Percentiles rank a stretch among this genome's conserved stretches.
Conservation (phyloP, 1,284 basidiomycete species). For the Puccinia novopanici region DNA sequence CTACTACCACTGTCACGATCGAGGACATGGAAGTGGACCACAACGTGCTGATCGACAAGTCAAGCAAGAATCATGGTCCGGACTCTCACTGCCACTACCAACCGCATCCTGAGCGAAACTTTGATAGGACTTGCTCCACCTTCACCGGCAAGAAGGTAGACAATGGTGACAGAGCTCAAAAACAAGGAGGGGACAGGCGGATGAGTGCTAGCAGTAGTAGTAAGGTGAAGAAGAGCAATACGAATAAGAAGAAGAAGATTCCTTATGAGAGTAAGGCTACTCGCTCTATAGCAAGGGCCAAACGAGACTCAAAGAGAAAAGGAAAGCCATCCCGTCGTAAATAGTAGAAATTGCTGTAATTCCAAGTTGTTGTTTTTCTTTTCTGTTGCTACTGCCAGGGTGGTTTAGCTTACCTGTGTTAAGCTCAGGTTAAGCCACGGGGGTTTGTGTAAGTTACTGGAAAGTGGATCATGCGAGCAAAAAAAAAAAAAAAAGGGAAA, state of each 20-base stretch:
- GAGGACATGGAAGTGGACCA: slow-evolving; percentile 42
- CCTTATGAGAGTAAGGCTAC: slow-evolving; percentile 49
- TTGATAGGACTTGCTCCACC: not conserved
- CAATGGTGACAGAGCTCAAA: too few species aligned
- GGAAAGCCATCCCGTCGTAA: not conserved
- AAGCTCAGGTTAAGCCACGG: too few species aligned
- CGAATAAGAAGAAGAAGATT: slow-evolving; percentile 38
- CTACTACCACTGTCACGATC: slow-evolving; percentile 39
- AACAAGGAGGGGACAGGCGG: too few species aligned
- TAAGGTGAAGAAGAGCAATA: not conserved
- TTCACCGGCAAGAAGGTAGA: not conserved
- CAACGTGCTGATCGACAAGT: not conserved
- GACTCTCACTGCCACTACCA: not conserved
- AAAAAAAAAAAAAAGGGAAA: too few species aligned
- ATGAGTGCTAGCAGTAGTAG: not conserved
- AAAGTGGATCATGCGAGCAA: too few species aligned
- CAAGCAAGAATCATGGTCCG: not conserved
- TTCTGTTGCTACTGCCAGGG: too few species aligned
- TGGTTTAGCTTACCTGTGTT: too few species aligned
- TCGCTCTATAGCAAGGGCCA: slow-evolving; percentile 29
- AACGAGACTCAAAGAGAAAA: slow-evolving; percentile 22
- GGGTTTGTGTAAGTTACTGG: too few species aligned
- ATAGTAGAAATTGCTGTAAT: not conserved
- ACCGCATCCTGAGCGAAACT: slow-evolving; percentile 10
- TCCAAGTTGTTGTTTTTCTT: too few species aligned